phyloP scores from a whole-genome alignment of 352 stramenopile species.

The Globisporangium barbulae region DNA sequence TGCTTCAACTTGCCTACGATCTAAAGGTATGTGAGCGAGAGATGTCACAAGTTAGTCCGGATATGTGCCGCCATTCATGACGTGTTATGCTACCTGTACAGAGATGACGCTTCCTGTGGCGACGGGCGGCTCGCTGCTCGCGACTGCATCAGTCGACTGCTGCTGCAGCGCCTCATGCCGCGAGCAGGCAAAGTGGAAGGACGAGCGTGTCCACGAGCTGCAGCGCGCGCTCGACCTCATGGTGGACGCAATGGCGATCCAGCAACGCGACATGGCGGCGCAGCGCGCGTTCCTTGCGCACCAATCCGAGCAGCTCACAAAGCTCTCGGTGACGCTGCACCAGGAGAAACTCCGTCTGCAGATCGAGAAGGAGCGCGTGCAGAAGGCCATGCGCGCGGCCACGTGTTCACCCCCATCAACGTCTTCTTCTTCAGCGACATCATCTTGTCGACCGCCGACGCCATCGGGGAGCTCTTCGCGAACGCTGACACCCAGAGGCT shows the following conservation, averaged over 20 bases:
- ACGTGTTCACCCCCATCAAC: background rate
- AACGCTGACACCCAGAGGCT: too few species aligned
- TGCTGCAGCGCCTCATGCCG: constrained; percentile 22
- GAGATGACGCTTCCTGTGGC: background rate
- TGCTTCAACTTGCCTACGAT: background rate
- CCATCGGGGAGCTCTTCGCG: background rate
- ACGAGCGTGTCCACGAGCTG: constrained; percentile 31
- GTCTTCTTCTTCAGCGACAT: background rate
- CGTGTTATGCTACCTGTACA: background rate
- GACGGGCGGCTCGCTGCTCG: background rate
- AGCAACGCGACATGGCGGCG: constrained; percentile 33
- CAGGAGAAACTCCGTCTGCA: constrained; percentile 35
- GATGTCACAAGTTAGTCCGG: background rate
- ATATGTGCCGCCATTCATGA: background rate
- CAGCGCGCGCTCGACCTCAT: constrained; percentile 38
- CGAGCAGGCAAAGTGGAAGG: constrained; percentile 29
- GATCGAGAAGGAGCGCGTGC: constrained; percentile 23
- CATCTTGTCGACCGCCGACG: constrained; percentile 4
- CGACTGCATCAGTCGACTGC: background rate
- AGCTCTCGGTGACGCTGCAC: constrained; percentile 29
- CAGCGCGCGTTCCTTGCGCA: constrained; percentile 30
- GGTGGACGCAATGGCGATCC: constrained; percentile 37
- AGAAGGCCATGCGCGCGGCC: background rate
- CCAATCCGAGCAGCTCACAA: constrained; percentile 33
- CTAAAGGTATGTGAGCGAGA: constrained; percentile 1